A percentile compares a stretch with the other conserved stretches of the same genome.
Conservation (phyloP, 495 filamentous ascomycete species). For the Penicillium antarcticum region DNA sequence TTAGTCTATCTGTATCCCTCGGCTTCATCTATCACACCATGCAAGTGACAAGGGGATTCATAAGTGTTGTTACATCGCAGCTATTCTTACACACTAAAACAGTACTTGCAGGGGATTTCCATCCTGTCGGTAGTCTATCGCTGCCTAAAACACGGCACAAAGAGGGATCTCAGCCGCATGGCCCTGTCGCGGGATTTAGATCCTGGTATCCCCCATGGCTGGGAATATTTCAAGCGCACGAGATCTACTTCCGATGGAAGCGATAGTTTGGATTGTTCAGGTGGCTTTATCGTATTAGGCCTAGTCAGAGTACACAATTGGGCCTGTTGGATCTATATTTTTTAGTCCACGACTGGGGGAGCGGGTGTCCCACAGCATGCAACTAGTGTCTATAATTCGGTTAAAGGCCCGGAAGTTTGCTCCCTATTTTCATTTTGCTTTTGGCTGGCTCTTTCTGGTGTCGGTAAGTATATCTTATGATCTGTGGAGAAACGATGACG, state of each 20-base stretch:
- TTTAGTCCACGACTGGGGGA: not conserved
- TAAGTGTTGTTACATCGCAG: constrained; percentile 1
- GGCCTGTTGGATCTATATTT: too few species aligned
- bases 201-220: too few species aligned
- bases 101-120: too few species aligned
- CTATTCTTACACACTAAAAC: not conserved
- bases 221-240: too few species aligned
- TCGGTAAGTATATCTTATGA: not conserved
- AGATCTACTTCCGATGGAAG: too few species aligned
- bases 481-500: not conserved
- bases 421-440: not conserved
- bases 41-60: not conserved
- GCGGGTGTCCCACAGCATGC: not conserved
- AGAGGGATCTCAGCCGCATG: constrained; percentile 1
- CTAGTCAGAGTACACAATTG: too few species aligned
- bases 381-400: not conserved
- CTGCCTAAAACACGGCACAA: too few species aligned
- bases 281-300: too few species aligned
- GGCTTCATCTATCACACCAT: not conserved
- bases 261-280: too few species aligned
- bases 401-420: not conserved
- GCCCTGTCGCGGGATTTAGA: not conserved
- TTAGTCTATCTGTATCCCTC: too few species aligned
- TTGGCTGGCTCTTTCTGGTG: not conserved
- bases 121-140: too few species aligned